Evolutionary conservation across 768 basidiomycete species (phyloP).

Genomic region (Leccinum broughii): DNA sequence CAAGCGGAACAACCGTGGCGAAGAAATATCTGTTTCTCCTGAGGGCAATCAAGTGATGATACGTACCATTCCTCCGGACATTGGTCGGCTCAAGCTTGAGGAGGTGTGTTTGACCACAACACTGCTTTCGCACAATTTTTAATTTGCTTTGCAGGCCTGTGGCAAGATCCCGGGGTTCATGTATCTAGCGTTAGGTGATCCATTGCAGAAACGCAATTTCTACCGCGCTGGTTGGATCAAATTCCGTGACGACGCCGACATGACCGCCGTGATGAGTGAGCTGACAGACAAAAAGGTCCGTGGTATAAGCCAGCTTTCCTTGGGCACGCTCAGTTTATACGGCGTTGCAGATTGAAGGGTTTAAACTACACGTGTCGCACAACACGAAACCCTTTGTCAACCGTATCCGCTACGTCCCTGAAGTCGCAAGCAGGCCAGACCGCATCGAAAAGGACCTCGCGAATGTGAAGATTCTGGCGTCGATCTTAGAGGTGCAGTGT

Average conservation of each 20-base stretch:
- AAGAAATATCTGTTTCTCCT: conserved; percentile 68
- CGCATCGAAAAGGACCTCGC: conserved; percentile 79
- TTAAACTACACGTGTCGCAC: conserved; percentile 89
- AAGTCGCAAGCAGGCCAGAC: conserved; percentile 76
- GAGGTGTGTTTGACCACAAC: conserved; percentile 52
- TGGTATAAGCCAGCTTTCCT: background rate
- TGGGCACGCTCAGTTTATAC: conserved; percentile 7
- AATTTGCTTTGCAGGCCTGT: conserved; percentile 56
- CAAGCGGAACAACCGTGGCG: conserved; percentile 57
- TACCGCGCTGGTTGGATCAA: conserved; percentile 94
- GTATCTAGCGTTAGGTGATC: conserved; percentile 89
- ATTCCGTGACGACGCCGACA: conserved; percentile 83
- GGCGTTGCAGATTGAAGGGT: conserved; percentile 78
- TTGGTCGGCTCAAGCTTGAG: conserved; percentile 86
- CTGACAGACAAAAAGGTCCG: conserved; percentile 83
- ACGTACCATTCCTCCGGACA: conserved; percentile 91
- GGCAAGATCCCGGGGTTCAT: conserved; percentile 76
- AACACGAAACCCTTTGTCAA: conserved; percentile 76
- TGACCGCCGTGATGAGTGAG: conserved; percentile 67
- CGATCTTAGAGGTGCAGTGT: conserved; percentile 73
- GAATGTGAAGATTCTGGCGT: conserved; percentile 70
- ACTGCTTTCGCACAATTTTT: conserved; percentile 4
- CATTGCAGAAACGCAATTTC: conserved; percentile 88
- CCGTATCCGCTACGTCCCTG: conserved; percentile 77
- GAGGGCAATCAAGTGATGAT: conserved; percentile 94